Percentiles rank a stretch among this genome's conserved stretches.
Conservation (phyloP, 2,329 filamentous ascomycete genomes). For the Epichloe festucae region DNA sequence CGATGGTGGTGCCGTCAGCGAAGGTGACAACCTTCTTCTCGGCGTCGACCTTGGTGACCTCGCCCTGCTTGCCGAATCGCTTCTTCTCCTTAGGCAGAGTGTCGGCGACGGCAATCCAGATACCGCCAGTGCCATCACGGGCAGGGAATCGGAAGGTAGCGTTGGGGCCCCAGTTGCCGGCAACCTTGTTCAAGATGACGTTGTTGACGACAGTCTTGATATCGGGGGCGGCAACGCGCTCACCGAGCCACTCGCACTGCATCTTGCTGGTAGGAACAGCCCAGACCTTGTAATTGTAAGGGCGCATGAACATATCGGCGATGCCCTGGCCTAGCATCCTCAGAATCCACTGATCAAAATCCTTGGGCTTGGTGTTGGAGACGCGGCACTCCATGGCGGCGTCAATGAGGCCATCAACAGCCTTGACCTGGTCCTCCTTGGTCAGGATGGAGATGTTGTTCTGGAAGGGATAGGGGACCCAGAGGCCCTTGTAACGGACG, state of each 20-base stretch:
- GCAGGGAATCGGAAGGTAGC: constrained; percentile 97
- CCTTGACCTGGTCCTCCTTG: constrained; percentile 92
- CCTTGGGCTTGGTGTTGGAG: constrained; percentile 79
- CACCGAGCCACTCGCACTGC: constrained; percentile 97
- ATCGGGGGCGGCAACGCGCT: constrained; percentile 94
- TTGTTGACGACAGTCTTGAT: constrained; percentile 90
- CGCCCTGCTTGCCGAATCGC: constrained; percentile 72
- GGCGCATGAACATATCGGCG: constrained; percentile 94
- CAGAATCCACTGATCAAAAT: constrained; percentile 98
- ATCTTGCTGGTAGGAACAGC: constrained; percentile 98
- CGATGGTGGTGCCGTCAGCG: constrained; percentile 73
- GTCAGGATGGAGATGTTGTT: constrained; percentile 99
- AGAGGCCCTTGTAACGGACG: constrained; percentile 88
- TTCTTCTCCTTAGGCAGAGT: constrained; percentile 88
- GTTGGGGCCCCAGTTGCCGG: constrained; percentile 96
- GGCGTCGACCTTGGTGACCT: constrained; percentile 78
- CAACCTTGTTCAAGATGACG: constrained; percentile 89
- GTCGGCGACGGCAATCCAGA: constrained; percentile 95
- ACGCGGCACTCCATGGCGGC: constrained; percentile 79
- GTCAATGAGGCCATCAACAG: constrained; percentile 92
- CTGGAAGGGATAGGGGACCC: constrained; percentile 99
- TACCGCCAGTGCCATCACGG: constrained; percentile 88
- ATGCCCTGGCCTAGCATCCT: constrained; percentile 82
- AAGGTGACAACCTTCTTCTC: constrained; percentile 72
- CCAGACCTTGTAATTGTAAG: constrained; percentile 99